Base-by-base conservation (phyloP, 345 rosid species). In the Sapria himalayana region DNA sequence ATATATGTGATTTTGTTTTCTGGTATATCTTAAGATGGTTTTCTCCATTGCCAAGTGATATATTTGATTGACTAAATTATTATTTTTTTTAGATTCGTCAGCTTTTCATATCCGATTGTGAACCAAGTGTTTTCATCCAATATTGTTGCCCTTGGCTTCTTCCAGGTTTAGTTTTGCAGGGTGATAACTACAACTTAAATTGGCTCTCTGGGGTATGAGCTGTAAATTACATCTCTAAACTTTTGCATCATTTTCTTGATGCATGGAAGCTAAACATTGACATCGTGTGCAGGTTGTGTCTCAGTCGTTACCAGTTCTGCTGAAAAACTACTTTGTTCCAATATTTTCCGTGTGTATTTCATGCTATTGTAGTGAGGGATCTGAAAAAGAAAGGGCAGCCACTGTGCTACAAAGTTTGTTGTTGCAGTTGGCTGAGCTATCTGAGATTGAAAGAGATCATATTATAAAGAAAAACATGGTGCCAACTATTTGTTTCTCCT, bases 381-480 rank as follows among this genome's bases (percentile, higher is more conserved):
- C 75, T 58, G 74, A 63, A 35, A 65, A 55, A 41, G 80, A 70
- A 55, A 73, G 60, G 52, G 78, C 71, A 57, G 74, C 75, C 47
- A 22, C 50, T 53, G 71, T 66, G 54, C 92, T 86, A 62, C 85
- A 70, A 68, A 61, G 61, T 56, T 62, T 69, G 43, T 55, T 86
- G 41, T 58, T 71, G 63, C 53, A 60, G 51, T 56, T 75, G 45
- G 81, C 78, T 15, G 68, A 69, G 42, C 65, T 81, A 39, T 73
- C 85, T 49, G 94, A 75, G 61, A 54, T 35, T 57, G 85, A 78
- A 63, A 71, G 97, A 59, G 97, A 86, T 62, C 46, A 68, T 43
- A 74, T 86, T 37, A 81, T 86, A 40, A 86, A 76, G 62, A 68
- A 56, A 61, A 70, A 78, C 44, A 71, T 86, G 97, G 97, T 86